A percentile compares a stretch with the other conserved stretches of the same genome.
Evolutionary conservation across 1,284 basidiomycete species (phyloP).

Genomic region (Trichosporon inkin): DNA sequence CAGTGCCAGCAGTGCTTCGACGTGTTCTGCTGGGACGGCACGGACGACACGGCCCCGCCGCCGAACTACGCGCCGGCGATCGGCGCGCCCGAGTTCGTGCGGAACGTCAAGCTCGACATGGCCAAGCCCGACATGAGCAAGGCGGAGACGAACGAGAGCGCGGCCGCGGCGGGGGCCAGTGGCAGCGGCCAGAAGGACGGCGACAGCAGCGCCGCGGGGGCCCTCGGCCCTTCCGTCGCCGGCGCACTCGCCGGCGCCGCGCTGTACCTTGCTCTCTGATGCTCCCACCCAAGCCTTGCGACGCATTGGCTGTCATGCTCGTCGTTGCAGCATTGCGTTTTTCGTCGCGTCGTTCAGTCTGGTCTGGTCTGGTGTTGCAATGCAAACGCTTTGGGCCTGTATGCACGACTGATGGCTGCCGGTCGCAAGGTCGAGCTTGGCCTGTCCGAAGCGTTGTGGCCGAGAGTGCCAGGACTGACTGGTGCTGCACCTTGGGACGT

Average conservation of each 20-base stretch:
- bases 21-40: slow-evolving; percentile 48
- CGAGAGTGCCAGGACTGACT: no score
- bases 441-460: no score
- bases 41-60: slow-evolving; percentile 30
- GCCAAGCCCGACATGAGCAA: slow-evolving; percentile 4
- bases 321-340: no score
- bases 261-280: neutral
- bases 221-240: neutral
- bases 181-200: neutral
- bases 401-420: no score
- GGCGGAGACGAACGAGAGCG: neutral
- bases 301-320: no score
- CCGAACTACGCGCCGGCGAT: slow-evolving; percentile 29
- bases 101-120: slow-evolving; percentile 13
- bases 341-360: no score
- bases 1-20: slow-evolving; percentile 46
- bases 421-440: no score
- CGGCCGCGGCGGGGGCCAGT: neutral
- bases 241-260: neutral
- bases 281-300: no score
- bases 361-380: no score
- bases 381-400: no score
- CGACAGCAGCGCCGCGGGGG: neutral
- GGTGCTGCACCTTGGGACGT: no score
- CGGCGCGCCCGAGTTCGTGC: slow-evolving; percentile 11